A percentile compares a stretch with the other conserved stretches of the same genome.
phyloP scores from a whole-genome alignment of 1,284 basidiomycete genomes.

The Leccinum solheimii region DNA sequence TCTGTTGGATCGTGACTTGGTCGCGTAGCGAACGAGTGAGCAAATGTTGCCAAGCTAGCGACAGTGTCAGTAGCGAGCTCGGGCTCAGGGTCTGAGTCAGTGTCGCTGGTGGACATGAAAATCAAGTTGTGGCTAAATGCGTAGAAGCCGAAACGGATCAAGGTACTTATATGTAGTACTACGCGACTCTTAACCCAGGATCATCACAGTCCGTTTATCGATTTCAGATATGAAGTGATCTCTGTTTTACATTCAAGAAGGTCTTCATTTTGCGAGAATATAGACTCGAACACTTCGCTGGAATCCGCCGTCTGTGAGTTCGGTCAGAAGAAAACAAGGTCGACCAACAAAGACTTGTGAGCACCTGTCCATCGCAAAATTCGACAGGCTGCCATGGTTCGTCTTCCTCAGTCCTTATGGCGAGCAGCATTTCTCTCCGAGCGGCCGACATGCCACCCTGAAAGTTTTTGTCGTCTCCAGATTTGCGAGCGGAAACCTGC shows the following conservation, averaged over 20 bases:
- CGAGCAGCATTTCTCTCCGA: constrained; percentile 69
- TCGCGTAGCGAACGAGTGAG: constrained; percentile 17
- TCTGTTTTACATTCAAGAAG: constrained; percentile 59
- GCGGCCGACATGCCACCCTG: constrained; percentile 62
- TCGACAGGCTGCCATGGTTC: constrained; percentile 68
- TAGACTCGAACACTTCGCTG: constrained; percentile 52
- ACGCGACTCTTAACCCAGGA: not conserved
- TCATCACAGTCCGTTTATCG: constrained; percentile 54
- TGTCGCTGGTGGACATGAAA: constrained; percentile 39
- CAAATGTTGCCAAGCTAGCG: constrained; percentile 22
- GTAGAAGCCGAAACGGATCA: not conserved
- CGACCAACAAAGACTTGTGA: constrained; percentile 2
- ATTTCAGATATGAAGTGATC: constrained; percentile 59
- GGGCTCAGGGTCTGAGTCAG: constrained; percentile 44
- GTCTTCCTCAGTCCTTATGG: constrained; percentile 72
- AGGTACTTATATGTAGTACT: constrained; percentile 3
- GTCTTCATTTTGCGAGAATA: constrained; percentile 61
- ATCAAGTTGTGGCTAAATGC: not conserved
- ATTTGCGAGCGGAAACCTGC: constrained; percentile 69
- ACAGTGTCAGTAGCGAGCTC: constrained; percentile 12
- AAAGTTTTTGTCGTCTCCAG: constrained; percentile 55
- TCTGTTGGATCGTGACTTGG: not conserved
- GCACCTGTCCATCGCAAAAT: constrained; percentile 64
- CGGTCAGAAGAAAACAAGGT: constrained; percentile 12
- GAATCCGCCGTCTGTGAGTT: constrained; percentile 54